phyloP scores from a whole-genome alignment of 192 early-diverging fungal genomes.

The Glomus cerebriforme region DNA sequence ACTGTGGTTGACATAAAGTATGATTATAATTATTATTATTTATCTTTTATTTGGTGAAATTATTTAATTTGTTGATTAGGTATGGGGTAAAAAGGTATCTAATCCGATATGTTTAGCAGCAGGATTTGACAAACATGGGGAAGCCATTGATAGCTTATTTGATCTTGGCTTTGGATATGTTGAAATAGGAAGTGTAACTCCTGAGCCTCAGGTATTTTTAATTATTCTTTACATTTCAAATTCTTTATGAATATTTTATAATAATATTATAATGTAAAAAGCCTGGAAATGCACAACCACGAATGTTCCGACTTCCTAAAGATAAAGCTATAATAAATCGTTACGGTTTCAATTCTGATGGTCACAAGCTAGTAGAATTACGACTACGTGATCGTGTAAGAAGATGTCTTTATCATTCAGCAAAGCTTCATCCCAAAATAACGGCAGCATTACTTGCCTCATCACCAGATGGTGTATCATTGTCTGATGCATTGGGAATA shows the following conservation, averaged over 20 bases:
- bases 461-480: slow-evolving; percentile 36
- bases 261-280: slow-evolving; percentile 22
- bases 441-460: slow-evolving; percentile 47
- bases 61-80: slow-evolving; percentile 35
- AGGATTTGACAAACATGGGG: slow-evolving; percentile 90
- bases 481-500: slow-evolving; percentile 40
- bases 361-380: slow-evolving; percentile 59
- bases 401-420: slow-evolving; percentile 51
- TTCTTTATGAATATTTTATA: not conserved
- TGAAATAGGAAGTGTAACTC: slow-evolving; percentile 90
- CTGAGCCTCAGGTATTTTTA: slow-evolving; percentile 66
- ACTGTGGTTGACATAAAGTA: not conserved
- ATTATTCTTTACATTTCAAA: not conserved
- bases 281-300: slow-evolving; percentile 83
- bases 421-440: slow-evolving; percentile 50
- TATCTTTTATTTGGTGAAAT: not conserved
- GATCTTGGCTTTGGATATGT: slow-evolving; percentile 86
- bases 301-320: slow-evolving; percentile 79
- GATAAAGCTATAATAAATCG: slow-evolving; percentile 85
- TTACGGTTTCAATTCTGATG: slow-evolving; percentile 88
- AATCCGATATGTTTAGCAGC: slow-evolving; percentile 90
- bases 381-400: slow-evolving; percentile 75
- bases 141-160: slow-evolving; percentile 82
- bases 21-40: not conserved
- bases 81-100: slow-evolving; percentile 70